These are phyloP conservation scores for Stereocaulon alpinum DNA, from an alignment of 495 filamentous ascomycete species.

Conservation along the genomic window DNA sequence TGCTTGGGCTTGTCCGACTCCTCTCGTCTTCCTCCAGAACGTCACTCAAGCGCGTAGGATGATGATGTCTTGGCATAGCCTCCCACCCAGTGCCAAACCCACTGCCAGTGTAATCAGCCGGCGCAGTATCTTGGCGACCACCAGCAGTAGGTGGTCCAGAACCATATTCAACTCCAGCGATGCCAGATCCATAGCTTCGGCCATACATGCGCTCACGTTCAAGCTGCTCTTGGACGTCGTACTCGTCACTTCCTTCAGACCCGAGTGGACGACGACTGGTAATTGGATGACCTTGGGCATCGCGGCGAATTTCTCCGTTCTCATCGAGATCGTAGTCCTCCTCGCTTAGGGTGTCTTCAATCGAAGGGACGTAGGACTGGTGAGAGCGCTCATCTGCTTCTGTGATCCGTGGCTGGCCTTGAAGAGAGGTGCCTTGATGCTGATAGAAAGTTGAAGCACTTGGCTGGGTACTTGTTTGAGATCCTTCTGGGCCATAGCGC, in stretches of 20 bases:
- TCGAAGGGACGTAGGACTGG: slow-evolving; percentile 41
- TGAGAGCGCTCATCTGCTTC: slow-evolving; percentile 43
- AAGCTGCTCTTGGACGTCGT: slow-evolving; percentile 39
- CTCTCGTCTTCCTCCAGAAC: slow-evolving; percentile 66
- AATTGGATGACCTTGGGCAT: slow-evolving; percentile 35
- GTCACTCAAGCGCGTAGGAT: slow-evolving; percentile 89
- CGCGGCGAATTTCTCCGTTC: slow-evolving; percentile 39
- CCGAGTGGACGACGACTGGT: slow-evolving; percentile 26
- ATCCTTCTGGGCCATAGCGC: slow-evolving; percentile 18
- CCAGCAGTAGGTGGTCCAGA: slow-evolving; percentile 24
- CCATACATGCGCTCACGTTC: slow-evolving; percentile 39
- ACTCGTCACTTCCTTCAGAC: slow-evolving; percentile 45
- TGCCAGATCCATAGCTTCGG: slow-evolving; percentile 33
- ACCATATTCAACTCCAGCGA: slow-evolving; percentile 21
- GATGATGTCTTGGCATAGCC: slow-evolving; percentile 69
- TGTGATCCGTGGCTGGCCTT: slow-evolving; percentile 25
- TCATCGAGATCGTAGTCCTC: slow-evolving; percentile 44
- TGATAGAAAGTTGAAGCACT: slow-evolving; percentile 33
- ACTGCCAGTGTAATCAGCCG: slow-evolving; percentile 45
- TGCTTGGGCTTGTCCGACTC: slow-evolving; percentile 48
- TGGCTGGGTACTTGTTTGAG: slow-evolving; percentile 19
- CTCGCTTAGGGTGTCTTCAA: slow-evolving; percentile 44
- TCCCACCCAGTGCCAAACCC: slow-evolving; percentile 71
- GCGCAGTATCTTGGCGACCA: slow-evolving; percentile 8
- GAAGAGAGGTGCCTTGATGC: slow-evolving; percentile 32